Conservation (phyloP, 2,329 filamentous ascomycete species). For the Fusarium liriodendri region DNA sequence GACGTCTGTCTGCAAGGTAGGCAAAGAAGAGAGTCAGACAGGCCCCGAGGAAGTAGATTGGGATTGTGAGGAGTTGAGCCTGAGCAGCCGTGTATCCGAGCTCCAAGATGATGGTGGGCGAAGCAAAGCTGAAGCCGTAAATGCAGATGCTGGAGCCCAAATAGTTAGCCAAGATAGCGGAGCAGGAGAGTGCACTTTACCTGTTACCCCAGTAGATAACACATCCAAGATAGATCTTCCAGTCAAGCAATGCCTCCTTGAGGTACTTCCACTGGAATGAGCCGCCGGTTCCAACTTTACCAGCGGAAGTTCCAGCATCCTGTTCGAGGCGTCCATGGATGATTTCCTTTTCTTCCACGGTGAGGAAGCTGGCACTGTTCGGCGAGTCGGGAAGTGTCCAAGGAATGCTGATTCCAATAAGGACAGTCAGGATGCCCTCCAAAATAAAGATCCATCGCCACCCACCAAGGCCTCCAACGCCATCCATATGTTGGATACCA, state of each 20-base stretch:
- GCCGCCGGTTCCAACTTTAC: not conserved
- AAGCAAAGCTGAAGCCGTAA: conserved; percentile 5
- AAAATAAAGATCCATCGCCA: conserved; percentile 17
- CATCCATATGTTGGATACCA: conserved; percentile 25
- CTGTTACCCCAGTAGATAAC: conserved; percentile 8
- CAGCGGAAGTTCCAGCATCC: not conserved
- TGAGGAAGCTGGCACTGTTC: not conserved
- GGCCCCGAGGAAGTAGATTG: not conserved
- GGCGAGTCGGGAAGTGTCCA: conserved; percentile 3
- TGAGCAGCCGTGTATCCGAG: conserved; percentile 5
- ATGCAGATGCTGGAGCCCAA: not conserved
- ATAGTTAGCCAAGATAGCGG: not conserved
- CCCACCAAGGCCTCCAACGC: conserved; percentile 8
- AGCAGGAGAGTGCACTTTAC: not conserved
- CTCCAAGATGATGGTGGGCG: conserved; percentile 2
- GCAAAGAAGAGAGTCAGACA: not conserved
- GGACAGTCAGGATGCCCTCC: conserved; percentile 19
- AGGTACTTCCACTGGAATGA: not conserved
- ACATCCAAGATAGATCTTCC: conserved; percentile 10
- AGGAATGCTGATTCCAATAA: conserved; percentile 7
- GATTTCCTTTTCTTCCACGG: not conserved
- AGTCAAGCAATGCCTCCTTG: conserved; percentile 7
- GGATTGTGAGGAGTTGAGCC: conserved; percentile 6
- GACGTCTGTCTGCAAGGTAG: not conserved
- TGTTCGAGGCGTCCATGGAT: not conserved